phyloP scores from a whole-genome alignment of 257 asterid species.

The Capsicum pubescens region DNA sequence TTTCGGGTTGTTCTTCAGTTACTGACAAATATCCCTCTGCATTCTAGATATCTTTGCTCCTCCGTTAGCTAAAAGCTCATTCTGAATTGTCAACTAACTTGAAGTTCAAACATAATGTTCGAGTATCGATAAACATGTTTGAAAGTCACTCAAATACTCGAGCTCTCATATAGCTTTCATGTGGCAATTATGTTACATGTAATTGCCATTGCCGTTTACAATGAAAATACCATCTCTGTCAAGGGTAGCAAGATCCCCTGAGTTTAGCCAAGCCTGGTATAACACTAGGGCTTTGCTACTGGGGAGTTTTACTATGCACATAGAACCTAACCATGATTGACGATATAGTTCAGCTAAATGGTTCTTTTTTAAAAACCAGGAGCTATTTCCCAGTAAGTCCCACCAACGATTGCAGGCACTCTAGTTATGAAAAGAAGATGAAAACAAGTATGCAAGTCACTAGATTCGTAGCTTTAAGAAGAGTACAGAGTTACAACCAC shows the following conservation, averaged over 20 bases:
- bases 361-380: not conserved
- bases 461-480: not conserved
- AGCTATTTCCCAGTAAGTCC: not conserved
- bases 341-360: not conserved
- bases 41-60: not conserved
- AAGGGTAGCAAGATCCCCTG: not conserved
- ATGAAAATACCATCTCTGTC: not conserved
- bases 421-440: not conserved
- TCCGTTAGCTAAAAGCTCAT: not conserved
- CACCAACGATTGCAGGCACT: not conserved
- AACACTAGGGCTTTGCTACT: not conserved
- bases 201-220: not conserved
- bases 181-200: not conserved
- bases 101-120: not conserved
- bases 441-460: slow-evolving; percentile 4
- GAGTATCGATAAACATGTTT: not conserved
- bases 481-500: not conserved
- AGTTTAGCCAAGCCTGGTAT: not conserved
- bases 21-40: not conserved
- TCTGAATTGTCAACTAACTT: not conserved
- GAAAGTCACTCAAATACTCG: not conserved
- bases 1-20: not conserved
- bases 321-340: not conserved
- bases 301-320: not conserved
- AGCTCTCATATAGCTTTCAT: not conserved